Conservation (phyloP, 1,139 yeast genomes). For the Pneumocystis oryctolagi region DNA sequence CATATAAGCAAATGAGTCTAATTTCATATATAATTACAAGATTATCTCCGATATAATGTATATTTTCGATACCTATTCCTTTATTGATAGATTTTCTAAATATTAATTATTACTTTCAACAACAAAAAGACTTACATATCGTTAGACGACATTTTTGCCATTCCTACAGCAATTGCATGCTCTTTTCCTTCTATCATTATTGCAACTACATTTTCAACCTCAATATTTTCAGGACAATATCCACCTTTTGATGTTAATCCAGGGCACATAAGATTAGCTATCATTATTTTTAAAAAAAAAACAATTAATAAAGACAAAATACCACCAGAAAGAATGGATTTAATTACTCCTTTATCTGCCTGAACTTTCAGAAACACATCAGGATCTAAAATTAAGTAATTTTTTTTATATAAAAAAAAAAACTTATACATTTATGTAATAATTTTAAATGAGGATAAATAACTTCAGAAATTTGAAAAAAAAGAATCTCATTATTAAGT, state of each 20-base stretch:
- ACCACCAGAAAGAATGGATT: slow-evolving; percentile 85
- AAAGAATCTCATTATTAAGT: slow-evolving; percentile 56
- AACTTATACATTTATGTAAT: slow-evolving; percentile 48
- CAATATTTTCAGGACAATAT: slow-evolving; percentile 51
- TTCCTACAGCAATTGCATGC: slow-evolving; percentile 78
- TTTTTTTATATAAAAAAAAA: not conserved
- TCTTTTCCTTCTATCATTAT: slow-evolving; percentile 90
- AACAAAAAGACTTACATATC: slow-evolving; percentile 35
- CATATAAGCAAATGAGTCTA: not conserved
- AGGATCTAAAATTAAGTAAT: slow-evolving; percentile 30
- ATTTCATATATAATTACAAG: slow-evolving; percentile 33
- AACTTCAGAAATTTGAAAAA: slow-evolving; percentile 72
- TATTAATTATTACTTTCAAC: not conserved
- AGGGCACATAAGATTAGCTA: slow-evolving; percentile 40
- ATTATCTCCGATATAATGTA: slow-evolving; percentile 83
- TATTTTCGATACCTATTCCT: slow-evolving; percentile 78
- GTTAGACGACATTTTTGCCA: slow-evolving; percentile 72
- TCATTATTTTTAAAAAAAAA: not conserved
- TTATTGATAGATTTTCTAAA: slow-evolving; percentile 49
- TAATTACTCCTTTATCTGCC: slow-evolving; percentile 94
- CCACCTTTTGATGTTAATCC: slow-evolving; percentile 92
- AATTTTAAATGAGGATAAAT: slow-evolving; percentile 61
- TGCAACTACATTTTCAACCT: slow-evolving; percentile 55
- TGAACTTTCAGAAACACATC: slow-evolving; percentile 69
- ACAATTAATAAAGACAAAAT: slow-evolving; percentile 44